phyloP scores from a whole-genome alignment of 2,329 filamentous ascomycete genomes.

The Aspergillus fumigatus region DNA sequence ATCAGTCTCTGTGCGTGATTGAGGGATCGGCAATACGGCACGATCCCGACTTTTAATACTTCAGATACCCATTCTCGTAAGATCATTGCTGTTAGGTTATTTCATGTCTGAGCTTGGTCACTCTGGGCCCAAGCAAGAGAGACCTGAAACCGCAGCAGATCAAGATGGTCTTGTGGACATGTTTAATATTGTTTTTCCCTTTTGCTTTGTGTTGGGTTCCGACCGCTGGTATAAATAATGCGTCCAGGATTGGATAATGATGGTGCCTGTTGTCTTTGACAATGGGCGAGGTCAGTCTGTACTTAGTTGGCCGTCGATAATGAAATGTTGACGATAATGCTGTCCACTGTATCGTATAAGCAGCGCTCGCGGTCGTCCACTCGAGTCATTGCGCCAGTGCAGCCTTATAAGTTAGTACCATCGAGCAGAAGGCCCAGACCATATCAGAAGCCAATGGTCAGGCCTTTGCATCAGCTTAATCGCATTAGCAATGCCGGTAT shows the following conservation, averaged over 20 bases:
- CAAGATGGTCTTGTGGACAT: slow-evolving; percentile 8
- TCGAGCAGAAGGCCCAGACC: background rate
- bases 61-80: slow-evolving; percentile 31
- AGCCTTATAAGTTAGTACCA: slow-evolving; percentile 2
- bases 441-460: background rate
- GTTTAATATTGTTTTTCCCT: slow-evolving; percentile 6
- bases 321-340: background rate
- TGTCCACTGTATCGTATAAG: background rate
- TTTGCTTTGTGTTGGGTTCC: background rate
- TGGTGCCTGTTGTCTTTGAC: slow-evolving; percentile 3
- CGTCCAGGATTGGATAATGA: slow-evolving; percentile 5
- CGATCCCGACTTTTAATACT: slow-evolving; percentile 19
- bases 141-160: background rate
- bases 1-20: background rate
- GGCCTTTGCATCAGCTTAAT: background rate
- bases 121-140: background rate
- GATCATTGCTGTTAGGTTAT: slow-evolving; percentile 13
- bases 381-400: background rate
- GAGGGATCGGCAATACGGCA: background rate
- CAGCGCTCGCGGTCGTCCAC: no score
- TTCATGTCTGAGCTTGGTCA: background rate
- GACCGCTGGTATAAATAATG: slow-evolving; percentile 1
- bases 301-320: slow-evolving; percentile 1
- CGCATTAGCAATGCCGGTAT: no score
- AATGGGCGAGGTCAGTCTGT: slow-evolving; percentile 3